Base-by-base conservation (phyloP, 2,329 filamentous ascomycete species). In the Penicillium sp. region DNA sequence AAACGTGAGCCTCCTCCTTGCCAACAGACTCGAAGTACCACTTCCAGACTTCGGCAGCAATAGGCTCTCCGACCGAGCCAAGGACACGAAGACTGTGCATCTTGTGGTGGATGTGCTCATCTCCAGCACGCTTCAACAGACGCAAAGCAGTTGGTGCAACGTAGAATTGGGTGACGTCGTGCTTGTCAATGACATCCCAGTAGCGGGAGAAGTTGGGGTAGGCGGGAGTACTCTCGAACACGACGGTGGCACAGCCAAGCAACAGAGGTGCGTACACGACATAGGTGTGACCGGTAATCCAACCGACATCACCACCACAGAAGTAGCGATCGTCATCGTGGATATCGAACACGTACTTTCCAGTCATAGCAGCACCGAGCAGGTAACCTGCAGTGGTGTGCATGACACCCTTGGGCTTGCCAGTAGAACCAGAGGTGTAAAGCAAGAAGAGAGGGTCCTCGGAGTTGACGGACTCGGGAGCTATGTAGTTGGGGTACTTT, bases 251-350 rank as follows among this genome's bases (percentile, higher is more conserved):
- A 54, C 95, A 87, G 76, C 93, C 93, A 40, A 97, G 83, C 38
- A 99, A 79, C 45, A 99, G 80, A 57, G 93, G 93, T 10, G 93
- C 90, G 68, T 99, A 99, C 33, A 99, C 92, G 49, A 97, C 92
- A 64, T 99, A 99, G 19, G 93, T 95, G 76, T 99, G 93, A 14
- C 93, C 93, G 27, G 93, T 99, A 69, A 99, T 97, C 93, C 93
- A 99, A 58, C 93, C 93, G 36, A 99, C 92, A 66, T 99, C 93
- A 70, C 93, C 93, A 71, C 91, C 93, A 64, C 93, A 99, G 80
- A 97, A 97, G 80, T 93, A 96, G 56, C 82, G 83, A 72, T 99
- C 93, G 46, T 87, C 84, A 55, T 91, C 86, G 71, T 99, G 93
- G 56, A 99, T 95, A 70, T 99, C 93, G 68, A 99, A 99, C 55